phyloP scores from a whole-genome alignment of 192 early-diverging fungal genomes.

The Mortierella claussenii region DNA sequence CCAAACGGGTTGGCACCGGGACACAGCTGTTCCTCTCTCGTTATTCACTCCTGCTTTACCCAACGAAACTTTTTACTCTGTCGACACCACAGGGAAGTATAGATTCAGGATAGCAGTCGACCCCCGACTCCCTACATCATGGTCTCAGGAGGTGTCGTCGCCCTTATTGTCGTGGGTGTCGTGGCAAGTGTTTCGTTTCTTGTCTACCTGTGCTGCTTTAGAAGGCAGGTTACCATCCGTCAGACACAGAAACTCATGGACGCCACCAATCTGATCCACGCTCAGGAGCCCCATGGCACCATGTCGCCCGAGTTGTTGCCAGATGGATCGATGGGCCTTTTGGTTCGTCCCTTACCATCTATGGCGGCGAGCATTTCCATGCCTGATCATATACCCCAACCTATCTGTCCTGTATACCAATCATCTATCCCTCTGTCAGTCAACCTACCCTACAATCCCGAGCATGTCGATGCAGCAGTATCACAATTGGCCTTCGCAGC shows the following conservation, averaged over 20 bases:
- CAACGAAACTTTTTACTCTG: too few relatives aligned
- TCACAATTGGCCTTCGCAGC: not conserved
- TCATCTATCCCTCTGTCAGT: too few relatives aligned
- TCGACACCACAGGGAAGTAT: too few relatives aligned
- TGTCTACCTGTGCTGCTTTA: slow-evolving; percentile 8
- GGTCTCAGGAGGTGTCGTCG: too few relatives aligned
- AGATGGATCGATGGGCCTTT: slow-evolving; percentile 8
- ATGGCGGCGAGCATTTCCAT: not conserved
- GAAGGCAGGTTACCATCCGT: not conserved
- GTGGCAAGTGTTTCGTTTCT: not conserved
- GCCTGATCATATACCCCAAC: not conserved
- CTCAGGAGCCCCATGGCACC: slow-evolving; percentile 16
- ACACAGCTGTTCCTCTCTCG: too few relatives aligned
- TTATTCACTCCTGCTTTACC: too few relatives aligned
- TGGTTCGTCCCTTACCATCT: slow-evolving; percentile 12
- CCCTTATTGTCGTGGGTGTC: not conserved
- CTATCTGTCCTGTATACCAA: too few relatives aligned
- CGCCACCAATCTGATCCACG: slow-evolving; percentile 17
- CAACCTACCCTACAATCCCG: too few relatives aligned
- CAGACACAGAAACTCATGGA: slow-evolving; percentile 29
- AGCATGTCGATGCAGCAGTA: not conserved
- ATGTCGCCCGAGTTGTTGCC: slow-evolving; percentile 2
- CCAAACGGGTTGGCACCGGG: too few relatives aligned
- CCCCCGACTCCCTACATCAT: too few relatives aligned
- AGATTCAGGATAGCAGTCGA: too few relatives aligned